Base-by-base conservation (phyloP, 2,329 filamentous ascomycete genomes). In the Arthrobotrys iridis region DNA sequence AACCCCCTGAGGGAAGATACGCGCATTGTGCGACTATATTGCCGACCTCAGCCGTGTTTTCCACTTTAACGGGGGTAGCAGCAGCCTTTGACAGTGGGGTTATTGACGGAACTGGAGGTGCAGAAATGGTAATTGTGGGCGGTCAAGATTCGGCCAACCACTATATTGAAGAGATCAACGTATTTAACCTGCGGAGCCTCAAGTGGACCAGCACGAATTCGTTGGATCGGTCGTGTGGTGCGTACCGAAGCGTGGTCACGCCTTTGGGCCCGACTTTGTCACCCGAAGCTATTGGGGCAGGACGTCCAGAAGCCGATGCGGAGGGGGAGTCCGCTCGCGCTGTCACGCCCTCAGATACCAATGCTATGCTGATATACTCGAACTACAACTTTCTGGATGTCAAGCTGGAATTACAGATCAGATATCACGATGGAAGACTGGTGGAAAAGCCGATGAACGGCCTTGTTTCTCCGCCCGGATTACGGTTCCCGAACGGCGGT, bases 321-420 rank as follows among this genome's bases (percentile, higher is more conserved):
- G 82, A 79, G 6, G 76, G 80, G 58, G 78, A 83, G 77, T 68
- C 58, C 50, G 28, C 40, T 8, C 52, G 41, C 48, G 33, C 64
- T 46, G 59, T 62, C 35, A 43, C 60, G 33, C 59, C 60, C 4
- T 70, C 62, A 3, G 78, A 79, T 45, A 74, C 77, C 4, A 77
- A 78, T 48, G 78, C 88, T 1, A 97, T 98, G 93, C 86, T 99
- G 77, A 96, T 99, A 48, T 99, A 99, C 82, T 98, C 94, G 22
- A 99, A 99, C 81, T 99, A 99, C 83, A 98, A 99, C 82, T 99
- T 99, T 80, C 83, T 99, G 65, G 94, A 99, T 79, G 95, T 99
- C 78, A 98, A 97, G 81, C 85, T 99, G 22, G 95, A 99, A 82
- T 85, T 99, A 37, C 95, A 98, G 82, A 88, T 99, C 52, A 88